Evolutionary conservation across 2,329 filamentous ascomycete genomes (phyloP).

Genomic region (Aspergillus ochraceus): DNA sequence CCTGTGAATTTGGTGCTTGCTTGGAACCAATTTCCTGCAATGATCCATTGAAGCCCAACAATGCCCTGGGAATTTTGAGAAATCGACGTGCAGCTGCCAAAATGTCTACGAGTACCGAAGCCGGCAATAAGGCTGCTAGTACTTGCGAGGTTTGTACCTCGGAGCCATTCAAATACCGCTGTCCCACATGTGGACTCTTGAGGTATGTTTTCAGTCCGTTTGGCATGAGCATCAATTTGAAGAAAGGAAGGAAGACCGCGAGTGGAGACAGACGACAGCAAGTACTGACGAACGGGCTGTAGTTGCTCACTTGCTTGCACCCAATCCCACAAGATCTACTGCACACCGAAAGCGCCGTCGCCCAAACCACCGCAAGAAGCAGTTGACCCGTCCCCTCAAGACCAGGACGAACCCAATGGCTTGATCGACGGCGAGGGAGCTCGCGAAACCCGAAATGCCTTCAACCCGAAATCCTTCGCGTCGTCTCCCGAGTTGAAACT

Average conservation of each 20-base stretch:
- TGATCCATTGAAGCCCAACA: background rate
- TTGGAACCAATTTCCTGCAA: background rate
- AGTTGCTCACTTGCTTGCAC: constrained; percentile 50
- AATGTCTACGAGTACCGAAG: constrained; percentile 8
- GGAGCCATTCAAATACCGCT: constrained; percentile 41
- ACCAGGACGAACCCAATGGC: constrained; percentile 12
- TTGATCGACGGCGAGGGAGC: constrained; percentile 6
- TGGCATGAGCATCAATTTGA: background rate
- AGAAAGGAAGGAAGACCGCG: background rate
- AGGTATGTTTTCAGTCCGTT: constrained; percentile 31
- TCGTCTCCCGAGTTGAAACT: constrained; percentile 36
- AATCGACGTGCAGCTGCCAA: constrained; percentile 11
- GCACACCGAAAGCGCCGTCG: constrained; percentile 31
- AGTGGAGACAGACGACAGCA: background rate
- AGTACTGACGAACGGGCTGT: background rate
- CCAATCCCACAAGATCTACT: constrained; percentile 46
- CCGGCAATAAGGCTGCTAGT: constrained; percentile 28
- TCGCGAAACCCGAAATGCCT: constrained; percentile 5
- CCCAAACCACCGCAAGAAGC: constrained; percentile 15
- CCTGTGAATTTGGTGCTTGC: background rate
- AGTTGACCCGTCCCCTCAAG: constrained; percentile 7
- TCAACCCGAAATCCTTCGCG: constrained; percentile 18
- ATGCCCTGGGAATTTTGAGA: constrained; percentile 10
- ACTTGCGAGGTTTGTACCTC: constrained; percentile 40
- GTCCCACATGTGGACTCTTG: constrained; percentile 38